These are phyloP conservation scores for Wickerhamiella domercqiae DNA, from an alignment of 805 yeast species.

Conservation along the genomic window DNA sequence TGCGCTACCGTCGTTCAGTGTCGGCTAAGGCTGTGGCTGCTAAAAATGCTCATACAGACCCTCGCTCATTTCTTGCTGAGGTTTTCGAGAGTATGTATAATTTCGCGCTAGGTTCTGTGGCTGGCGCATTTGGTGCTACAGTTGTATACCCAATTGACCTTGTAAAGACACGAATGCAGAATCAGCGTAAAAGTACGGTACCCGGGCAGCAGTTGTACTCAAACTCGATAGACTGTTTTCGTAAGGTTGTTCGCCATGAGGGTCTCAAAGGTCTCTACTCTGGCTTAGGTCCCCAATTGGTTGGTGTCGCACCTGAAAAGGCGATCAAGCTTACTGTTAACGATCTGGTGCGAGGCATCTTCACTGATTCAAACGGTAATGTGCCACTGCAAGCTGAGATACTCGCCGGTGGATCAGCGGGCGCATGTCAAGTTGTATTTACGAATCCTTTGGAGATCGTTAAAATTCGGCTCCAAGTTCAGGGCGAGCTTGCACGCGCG, in stretches of 20 bases:
- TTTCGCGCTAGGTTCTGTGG: constrained; percentile 79
- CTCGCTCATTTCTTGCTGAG: constrained; percentile 32
- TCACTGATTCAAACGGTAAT: constrained; percentile 40
- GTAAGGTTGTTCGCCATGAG: constrained; percentile 58
- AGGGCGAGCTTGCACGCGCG: constrained; percentile 48
- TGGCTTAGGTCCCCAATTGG: constrained; percentile 83
- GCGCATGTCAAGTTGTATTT: constrained; percentile 90
- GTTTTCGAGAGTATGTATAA: constrained; percentile 80
- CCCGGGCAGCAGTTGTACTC: constrained; percentile 39
- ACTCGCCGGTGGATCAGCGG: constrained; percentile 84
- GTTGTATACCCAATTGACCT: constrained; percentile 93
- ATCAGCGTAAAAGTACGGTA: constrained; percentile 51
- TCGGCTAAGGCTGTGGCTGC: constrained; percentile 26
- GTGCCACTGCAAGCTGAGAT: constrained; percentile 51
- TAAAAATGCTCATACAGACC: constrained; percentile 25
- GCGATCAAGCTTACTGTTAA: constrained; percentile 92
- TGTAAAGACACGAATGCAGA: constrained; percentile 95
- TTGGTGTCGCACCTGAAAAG: constrained; percentile 97
- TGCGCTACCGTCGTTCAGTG: constrained; percentile 22
- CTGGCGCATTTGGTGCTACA: constrained; percentile 98
- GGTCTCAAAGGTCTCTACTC: constrained; percentile 79
- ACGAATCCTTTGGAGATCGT: constrained; percentile 95
- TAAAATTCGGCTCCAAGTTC: constrained; percentile 86
- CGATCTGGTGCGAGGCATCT: constrained; percentile 64
- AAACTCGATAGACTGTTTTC: constrained; percentile 75